A percentile compares a stretch with the other conserved stretches of the same genome.
phyloP scores from a whole-genome alignment of 2,329 filamentous ascomycete species.

The Colletotrichum tabaci region DNA sequence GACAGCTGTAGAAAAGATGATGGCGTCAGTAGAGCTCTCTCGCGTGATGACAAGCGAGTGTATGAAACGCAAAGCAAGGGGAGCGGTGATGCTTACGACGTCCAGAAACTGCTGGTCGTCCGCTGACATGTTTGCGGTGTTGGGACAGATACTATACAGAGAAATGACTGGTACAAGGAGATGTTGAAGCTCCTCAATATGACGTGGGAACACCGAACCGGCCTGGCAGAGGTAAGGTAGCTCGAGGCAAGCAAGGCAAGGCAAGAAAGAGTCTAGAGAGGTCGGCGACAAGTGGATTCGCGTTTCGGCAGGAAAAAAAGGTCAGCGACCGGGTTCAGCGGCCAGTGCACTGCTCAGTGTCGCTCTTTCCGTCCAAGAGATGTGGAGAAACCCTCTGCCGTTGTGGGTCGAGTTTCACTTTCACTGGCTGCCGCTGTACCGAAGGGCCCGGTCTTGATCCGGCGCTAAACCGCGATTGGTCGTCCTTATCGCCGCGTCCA shows the following conservation, averaged over 20 bases:
- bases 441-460: constrained; percentile 19
- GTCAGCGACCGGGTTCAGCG: constrained; percentile 13
- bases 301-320: constrained; percentile 27
- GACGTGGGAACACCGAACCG: constrained; percentile 4
- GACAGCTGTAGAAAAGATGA: constrained; percentile 60
- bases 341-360: constrained; percentile 1
- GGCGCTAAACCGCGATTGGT: constrained; percentile 25
- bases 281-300: constrained; percentile 21
- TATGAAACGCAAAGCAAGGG: background rate
- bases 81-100: constrained; percentile 69
- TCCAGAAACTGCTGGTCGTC: constrained; percentile 86
- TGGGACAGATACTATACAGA: constrained; percentile 9
- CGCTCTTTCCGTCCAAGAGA: constrained; percentile 9
- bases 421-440: constrained; percentile 32
- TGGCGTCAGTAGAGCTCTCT: constrained; percentile 30
- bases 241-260: constrained; percentile 1
- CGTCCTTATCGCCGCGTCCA: background rate
- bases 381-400: constrained; percentile 19
- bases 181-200: constrained; percentile 11
- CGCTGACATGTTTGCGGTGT: constrained; percentile 74
- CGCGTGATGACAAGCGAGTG: constrained; percentile 16
- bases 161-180: background rate
- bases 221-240: constrained; percentile 11
- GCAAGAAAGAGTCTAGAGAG: background rate
- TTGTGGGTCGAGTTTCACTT: constrained; percentile 29